These are phyloP conservation scores for Erysimum cheiranthoides DNA, from an alignment of 345 rosid species.

Conservation along the genomic window DNA sequence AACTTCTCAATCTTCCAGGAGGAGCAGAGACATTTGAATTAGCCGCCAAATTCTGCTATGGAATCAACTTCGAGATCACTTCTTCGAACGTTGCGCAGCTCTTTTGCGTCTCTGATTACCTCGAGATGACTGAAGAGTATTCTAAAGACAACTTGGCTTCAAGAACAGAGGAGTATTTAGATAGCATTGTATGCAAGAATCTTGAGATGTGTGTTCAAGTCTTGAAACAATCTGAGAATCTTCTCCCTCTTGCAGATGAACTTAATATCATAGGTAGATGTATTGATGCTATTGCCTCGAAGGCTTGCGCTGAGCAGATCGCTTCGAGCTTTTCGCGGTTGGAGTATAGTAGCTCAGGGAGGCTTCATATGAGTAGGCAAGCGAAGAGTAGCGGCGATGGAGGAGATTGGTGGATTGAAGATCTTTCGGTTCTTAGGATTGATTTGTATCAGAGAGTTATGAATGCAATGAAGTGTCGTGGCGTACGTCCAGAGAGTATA, in stretches of 20 bases:
- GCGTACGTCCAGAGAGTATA: slow-evolving; percentile 95
- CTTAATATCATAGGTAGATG: slow-evolving; percentile 77
- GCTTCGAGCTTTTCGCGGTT: slow-evolving; percentile 95
- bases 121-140: slow-evolving; percentile 91
- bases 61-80: slow-evolving; percentile 90
- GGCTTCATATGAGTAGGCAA: slow-evolving; percentile 92
- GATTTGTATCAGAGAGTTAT: slow-evolving; percentile 84
- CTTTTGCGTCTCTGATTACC: slow-evolving; percentile 83
- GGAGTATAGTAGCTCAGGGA: slow-evolving; percentile 97
- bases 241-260: slow-evolving; percentile 95
- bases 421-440: slow-evolving; percentile 80
- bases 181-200: slow-evolving; percentile 82
- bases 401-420: slow-evolving; percentile 97
- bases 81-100: slow-evolving; percentile 88
- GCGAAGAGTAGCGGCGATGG: slow-evolving; percentile 69
- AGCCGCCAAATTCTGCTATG: slow-evolving; percentile 96
- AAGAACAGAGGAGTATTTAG: slow-evolving; percentile 89
- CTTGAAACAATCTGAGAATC: slow-evolving; percentile 82
- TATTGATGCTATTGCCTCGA: slow-evolving; percentile 90
- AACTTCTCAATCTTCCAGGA: slow-evolving; percentile 92
- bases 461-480: slow-evolving; percentile 93
- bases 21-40: slow-evolving; percentile 82
- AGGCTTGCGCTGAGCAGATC: slow-evolving; percentile 89
- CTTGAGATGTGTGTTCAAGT: slow-evolving; percentile 91
- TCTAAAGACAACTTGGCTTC: slow-evolving; percentile 88